Base-by-base conservation (phyloP, 2,329 filamentous ascomycete species). In the Emericellopsis atlantica region DNA sequence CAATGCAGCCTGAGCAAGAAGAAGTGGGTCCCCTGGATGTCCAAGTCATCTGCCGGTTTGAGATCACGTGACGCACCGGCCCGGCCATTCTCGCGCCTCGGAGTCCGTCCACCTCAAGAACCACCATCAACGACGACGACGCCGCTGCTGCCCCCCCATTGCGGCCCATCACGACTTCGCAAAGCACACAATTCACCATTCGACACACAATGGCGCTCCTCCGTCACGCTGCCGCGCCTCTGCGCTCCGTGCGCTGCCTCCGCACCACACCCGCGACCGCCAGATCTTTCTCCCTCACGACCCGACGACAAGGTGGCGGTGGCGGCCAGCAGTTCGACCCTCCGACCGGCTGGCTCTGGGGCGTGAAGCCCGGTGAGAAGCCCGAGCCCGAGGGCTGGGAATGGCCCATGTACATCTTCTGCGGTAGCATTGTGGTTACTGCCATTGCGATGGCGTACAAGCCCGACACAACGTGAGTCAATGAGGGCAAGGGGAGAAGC, bases 351-450 rank as follows among this genome's bases (percentile, higher is more conserved):
- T 95, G 88, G 86, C 78, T 98, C 54, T 95, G 85, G 63, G 89
- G 89, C 50, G 76, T 95, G 54, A 89, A 88, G 71, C 92, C 92
- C 31, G 89, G 89, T 47, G 86, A 95, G 77, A 94, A 95, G 72
- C 80, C 86, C 59, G 79, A 93, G 74, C 84, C 87, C 62, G 92
- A 98, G 69, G 92, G 90, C 40, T 98, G 92, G 92, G 92, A 98
- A 74, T 79, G 72, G 50, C 66, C 88, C 42, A 89, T 83, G 70
- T 82, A 82, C 60, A 85, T 84, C 60, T 88, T 89, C 39, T 88
- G 94, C 64, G 84, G 81, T 59, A 82, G 79, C 55, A 65, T 94
- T 55, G 65, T 78, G 23, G 70, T 87, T 49, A 81, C 80, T 41
- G 78, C 76, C 46, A 70, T 95, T 49, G 86, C 84, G 49, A 87